Evolutionary conservation across 106 monocot genomes (phyloP).

Genomic region (Alisma plantagoaquatica): DNA sequence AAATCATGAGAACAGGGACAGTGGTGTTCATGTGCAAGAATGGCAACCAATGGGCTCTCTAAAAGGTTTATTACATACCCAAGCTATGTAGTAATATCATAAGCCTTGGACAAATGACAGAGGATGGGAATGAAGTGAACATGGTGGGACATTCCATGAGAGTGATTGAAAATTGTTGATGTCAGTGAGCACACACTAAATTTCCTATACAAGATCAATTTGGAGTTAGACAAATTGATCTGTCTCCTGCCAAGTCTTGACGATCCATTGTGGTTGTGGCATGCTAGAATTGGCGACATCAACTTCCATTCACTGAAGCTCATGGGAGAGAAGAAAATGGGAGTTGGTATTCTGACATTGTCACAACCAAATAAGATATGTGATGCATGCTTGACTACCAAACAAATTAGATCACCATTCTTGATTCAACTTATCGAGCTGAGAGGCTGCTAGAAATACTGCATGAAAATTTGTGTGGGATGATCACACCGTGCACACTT

Average conservation of each 20-base stretch:
- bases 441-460: conserved; percentile 1
- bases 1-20: conserved; percentile 3
- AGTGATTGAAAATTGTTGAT: too few species aligned
- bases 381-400: background rate
- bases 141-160: conserved; percentile 2
- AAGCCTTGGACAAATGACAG: conserved; percentile 1
- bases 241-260: background rate
- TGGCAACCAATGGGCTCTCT: too few species aligned
- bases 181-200: too few species aligned
- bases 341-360: background rate
- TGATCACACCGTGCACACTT: background rate
- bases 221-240: background rate
- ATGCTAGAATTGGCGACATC: conserved; percentile 1
- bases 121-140: background rate
- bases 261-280: conserved; percentile 5
- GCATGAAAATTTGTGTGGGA: too few species aligned
- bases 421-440: background rate
- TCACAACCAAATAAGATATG: too few species aligned
- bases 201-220: too few species aligned
- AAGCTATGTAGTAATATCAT: conserved; percentile 5
- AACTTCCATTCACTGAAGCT: conserved; percentile 4
- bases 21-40: conserved; percentile 5
- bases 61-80: background rate
- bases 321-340: conserved; percentile 7
- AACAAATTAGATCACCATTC: conserved; percentile 5